These are phyloP conservation scores for Aquilaria agallochum DNA, from an alignment of 441 rosid species.

Conservation along the genomic window DNA sequence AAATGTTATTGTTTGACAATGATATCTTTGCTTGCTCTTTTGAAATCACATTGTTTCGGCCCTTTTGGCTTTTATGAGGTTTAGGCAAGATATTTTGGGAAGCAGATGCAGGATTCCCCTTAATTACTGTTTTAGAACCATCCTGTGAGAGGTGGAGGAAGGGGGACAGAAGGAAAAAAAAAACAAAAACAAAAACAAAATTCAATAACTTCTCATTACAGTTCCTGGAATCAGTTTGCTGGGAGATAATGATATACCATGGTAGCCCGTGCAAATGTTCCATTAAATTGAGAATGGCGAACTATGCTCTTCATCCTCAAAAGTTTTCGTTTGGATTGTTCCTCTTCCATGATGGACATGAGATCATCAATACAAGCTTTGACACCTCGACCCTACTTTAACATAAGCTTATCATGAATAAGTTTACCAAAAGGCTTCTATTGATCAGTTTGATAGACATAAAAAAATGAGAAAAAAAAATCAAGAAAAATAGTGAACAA, in stretches of 20 bases:
- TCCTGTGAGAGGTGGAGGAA: constrained; percentile 36
- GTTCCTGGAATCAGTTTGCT: constrained; percentile 12
- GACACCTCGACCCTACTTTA: constrained; percentile 46
- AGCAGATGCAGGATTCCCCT: constrained; percentile 57
- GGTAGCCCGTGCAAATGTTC: constrained; percentile 79
- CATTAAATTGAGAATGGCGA: constrained; percentile 85
- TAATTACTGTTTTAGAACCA: constrained; percentile 77
- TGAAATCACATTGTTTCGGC: constrained; percentile 51
- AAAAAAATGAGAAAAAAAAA: constrained; percentile 6
- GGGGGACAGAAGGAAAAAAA: neutral
- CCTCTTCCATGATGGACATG: constrained; percentile 76
- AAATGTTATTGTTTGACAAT: constrained; percentile 43
- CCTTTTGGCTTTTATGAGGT: constrained; percentile 45
- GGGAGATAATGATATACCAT: constrained; percentile 46
- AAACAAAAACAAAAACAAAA: neutral
- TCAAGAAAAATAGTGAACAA: constrained; percentile 2
- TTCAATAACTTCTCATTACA: constrained; percentile 10
- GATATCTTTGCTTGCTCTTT: constrained; percentile 64
- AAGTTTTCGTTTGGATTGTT: constrained; percentile 63
- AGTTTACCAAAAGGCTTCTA: neutral
- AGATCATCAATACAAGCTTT: constrained; percentile 56
- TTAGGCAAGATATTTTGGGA: constrained; percentile 37
- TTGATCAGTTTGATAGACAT: neutral
- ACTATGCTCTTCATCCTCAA: constrained; percentile 37
- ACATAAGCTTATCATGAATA: constrained; percentile 14